Conservation (phyloP, 2,329 filamentous ascomycete species). For the Diaporthe nobilis region DNA sequence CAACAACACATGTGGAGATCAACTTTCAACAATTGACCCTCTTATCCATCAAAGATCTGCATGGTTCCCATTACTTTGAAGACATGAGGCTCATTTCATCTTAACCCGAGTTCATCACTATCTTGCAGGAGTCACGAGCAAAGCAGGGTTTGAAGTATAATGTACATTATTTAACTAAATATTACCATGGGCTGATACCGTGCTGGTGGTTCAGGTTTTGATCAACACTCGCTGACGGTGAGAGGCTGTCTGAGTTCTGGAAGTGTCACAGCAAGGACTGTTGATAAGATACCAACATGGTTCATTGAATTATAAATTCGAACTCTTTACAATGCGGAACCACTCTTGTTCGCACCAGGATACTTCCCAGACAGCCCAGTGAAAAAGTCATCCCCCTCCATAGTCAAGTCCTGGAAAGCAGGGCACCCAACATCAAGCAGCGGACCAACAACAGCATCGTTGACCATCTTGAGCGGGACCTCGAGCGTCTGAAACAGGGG, state of each 20-base stretch:
- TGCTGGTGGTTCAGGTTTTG: background rate
- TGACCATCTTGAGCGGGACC: slow-evolving; percentile 51
- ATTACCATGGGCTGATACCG: background rate
- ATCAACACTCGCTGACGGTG: too few relatives aligned
- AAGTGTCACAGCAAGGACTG: background rate
- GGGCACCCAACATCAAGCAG: slow-evolving; percentile 50
- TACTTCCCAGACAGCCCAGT: slow-evolving; percentile 21
- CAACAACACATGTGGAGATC: too few relatives aligned
- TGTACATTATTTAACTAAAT: background rate
- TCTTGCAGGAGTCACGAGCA: too few relatives aligned
- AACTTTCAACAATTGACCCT: too few relatives aligned
- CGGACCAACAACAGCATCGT: slow-evolving; percentile 49
- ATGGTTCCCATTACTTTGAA: background rate
- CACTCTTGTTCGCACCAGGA: slow-evolving; percentile 22
- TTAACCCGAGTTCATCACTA: background rate
- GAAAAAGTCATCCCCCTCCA: slow-evolving; percentile 44
- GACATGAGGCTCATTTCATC: background rate
- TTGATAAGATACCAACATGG: background rate
- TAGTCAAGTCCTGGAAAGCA: slow-evolving; percentile 48
- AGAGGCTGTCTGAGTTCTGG: too few relatives aligned
- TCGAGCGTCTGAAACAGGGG: slow-evolving; percentile 53
- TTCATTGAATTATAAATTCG: background rate
- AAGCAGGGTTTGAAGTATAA: background rate
- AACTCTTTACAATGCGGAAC: background rate
- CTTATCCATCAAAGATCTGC: too few relatives aligned